These are phyloP conservation scores for Scleromitrula shiraiana DNA, from an alignment of 2,329 filamentous ascomycete species.

Conservation along the genomic window DNA sequence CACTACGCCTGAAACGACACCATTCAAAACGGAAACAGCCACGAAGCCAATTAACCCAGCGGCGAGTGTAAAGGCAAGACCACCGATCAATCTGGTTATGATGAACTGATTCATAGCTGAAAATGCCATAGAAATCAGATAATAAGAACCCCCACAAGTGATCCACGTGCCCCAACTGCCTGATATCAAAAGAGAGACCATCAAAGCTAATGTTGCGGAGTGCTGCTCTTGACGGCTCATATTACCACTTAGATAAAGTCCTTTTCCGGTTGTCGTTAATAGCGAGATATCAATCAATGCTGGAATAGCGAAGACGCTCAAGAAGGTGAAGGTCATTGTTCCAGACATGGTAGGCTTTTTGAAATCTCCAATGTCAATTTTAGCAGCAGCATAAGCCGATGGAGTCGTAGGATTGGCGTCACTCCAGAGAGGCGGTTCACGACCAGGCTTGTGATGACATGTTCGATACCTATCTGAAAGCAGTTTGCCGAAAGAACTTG, in stretches of 20 bases:
- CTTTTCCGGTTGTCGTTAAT: conserved; percentile 49
- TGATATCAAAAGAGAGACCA: conserved; percentile 50
- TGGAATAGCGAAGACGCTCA: conserved; percentile 54
- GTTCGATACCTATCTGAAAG: conserved; percentile 37
- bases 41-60: conserved; percentile 39
- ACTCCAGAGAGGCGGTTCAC: conserved; percentile 19
- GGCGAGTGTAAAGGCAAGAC: conserved; percentile 34
- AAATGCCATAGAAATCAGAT: conserved; percentile 48
- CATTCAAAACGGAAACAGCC: conserved; percentile 37
- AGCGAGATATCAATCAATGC: conserved; percentile 53
- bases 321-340: conserved; percentile 44
- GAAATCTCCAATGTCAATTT: conserved; percentile 41
- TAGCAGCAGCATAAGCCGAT: conserved; percentile 41
- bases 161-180: conserved; percentile 56
- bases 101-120: conserved; percentile 35
- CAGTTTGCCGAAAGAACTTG: conserved; percentile 38
- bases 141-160: conserved; percentile 55
- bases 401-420: conserved; percentile 6
- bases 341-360: conserved; percentile 31
- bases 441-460: conserved; percentile 30
- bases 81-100: conserved; percentile 38
- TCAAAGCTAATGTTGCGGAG: conserved; percentile 46
- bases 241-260: conserved; percentile 50
- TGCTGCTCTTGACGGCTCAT: conserved; percentile 44
- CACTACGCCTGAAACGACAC: conserved; percentile 41